Evolutionary conservation across 2,329 filamentous ascomycete species (phyloP), one percentile per base, ranked within the genome.

Genomic region (Aspergillus glaucus): DNA sequence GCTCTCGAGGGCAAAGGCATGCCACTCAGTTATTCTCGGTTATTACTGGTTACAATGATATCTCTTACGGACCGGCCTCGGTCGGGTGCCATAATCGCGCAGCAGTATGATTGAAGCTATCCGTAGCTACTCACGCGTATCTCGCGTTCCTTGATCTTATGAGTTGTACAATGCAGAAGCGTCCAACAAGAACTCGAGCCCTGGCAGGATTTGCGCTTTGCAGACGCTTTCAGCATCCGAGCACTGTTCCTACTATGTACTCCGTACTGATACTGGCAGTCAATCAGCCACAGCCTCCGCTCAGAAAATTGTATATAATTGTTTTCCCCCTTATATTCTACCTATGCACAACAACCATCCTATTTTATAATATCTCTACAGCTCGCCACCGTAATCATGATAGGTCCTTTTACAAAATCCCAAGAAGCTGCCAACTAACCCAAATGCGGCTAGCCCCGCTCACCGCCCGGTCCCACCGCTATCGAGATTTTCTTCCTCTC

Each of bases 1-100:
- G 52, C 45, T 58, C 30, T 50, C 53, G 50, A 50, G 52, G 48
- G 45, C 49, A 54, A 53, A 48, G 48, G 50, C 57, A 12, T 30
- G 26, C 26, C 26, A 47, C 46, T 49, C 39, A 39, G 44, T 50
- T 54, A 51, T 52, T 46, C 49, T 53, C 53, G 54, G 49, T 55
- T 50, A 45, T 47, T 45, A 51, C 45, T 37, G 34, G 34, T 8
- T 15, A 19, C 34, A 37, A 40, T 21, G 37, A 40, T 40, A 21
- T 40, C 10, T 40, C 6, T 40, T 40, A 22, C 37, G 17, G 19
- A 21, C 49, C 48, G 46, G 50, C 51, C 53, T 53, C 48, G 34
- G 47, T 50, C 28, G 48, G 48, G 47, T 56, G 52, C 50, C 50
- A 44, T 49, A 48, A 50, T 53, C 47, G 47, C 26, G 26, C 26